A percentile compares a stretch with the other conserved stretches of the same genome.
These are phyloP conservation scores for Bipolaris bicolor DNA, from an alignment of 2,329 filamentous ascomycete species.

Conservation along the genomic window DNA sequence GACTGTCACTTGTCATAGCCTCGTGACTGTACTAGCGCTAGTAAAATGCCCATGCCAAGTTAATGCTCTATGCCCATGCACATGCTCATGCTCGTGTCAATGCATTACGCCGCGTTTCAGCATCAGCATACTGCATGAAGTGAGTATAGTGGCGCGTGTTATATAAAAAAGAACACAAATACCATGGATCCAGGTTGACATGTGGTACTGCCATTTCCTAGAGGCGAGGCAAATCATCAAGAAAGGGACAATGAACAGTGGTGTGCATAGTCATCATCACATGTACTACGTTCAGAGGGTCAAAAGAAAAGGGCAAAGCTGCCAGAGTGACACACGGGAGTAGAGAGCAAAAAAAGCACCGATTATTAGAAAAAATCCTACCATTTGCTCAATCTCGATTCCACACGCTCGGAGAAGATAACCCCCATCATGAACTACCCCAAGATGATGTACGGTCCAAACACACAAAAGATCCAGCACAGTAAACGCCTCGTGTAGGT, in stretches of 20 bases:
- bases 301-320: conserved; percentile 3
- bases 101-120: too few relatives aligned
- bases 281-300: background rate
- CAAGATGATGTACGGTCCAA: conserved; percentile 50
- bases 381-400: conserved; percentile 42
- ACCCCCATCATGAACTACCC: conserved; percentile 46
- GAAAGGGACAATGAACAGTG: too few relatives aligned
- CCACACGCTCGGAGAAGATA: conserved; percentile 42
- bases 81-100: too few relatives aligned
- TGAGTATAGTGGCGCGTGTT: too few relatives aligned
- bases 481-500: conserved; percentile 49
- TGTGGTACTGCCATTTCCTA: background rate
- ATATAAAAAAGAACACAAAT: background rate
- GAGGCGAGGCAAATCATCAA: too few relatives aligned
- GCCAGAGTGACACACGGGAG: conserved; percentile 12
- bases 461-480: conserved; percentile 46
- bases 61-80: too few relatives aligned
- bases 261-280: background rate
- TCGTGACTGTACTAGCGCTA: too few relatives aligned
- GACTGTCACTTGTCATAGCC: too few relatives aligned
- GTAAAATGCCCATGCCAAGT: too few relatives aligned
- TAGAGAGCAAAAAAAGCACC: conserved; percentile 30
- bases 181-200: background rate
- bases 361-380: conserved; percentile 44
- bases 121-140: too few relatives aligned